Base-by-base conservation (phyloP, 345 rosid genomes). In the Brassica juncea region DNA sequence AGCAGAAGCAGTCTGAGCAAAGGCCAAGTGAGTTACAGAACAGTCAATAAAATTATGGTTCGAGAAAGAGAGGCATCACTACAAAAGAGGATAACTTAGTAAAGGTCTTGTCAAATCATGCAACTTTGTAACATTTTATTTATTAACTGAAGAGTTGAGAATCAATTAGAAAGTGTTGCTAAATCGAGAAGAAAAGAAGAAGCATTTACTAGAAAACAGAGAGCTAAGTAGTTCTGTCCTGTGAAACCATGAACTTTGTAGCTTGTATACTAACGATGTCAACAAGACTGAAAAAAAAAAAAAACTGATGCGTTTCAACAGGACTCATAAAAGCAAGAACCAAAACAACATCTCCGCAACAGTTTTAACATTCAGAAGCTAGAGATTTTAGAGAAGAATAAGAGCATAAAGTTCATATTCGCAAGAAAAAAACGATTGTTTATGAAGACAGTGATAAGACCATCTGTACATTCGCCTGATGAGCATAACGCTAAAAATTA, bases 1-100 rank as follows among this genome's bases (percentile, higher is more conserved):
- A 15, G 75, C 74, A 80, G 89, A 83, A 82, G 82, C 84, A 71
- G 69, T 58, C 74, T 79, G 82, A 77, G 74, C 81, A 63, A 76
- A 58, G 49, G 84, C 86, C 92, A 88, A 85, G 68, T 65, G 79
- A 83, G 87, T 74, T 66, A 78, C 68, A 87, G 71, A 78, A 77
- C 10, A 49, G 39, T 64, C 58, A 81, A 70, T 69, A 62, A 66
- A 73, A 32, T 0, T 47, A 11, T 52, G 1, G 39, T 9, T 68
- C 5, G 8, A 78, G 52, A 71, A 28, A 66, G 49, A 55, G 23
- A 21, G 74, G 47, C n/a, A 27, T 27, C 27, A 35, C 66, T 6
- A 62, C 44, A 52, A 70, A 52, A 35, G 8, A 63, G 15, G 76
- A 71, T 49, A 69, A 34, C 70, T 6, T 19, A 60, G 14, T 61